These are phyloP conservation scores for Ochromonas danica DNA, from an alignment of 108 stramenopile species.

Conservation along the genomic window DNA sequence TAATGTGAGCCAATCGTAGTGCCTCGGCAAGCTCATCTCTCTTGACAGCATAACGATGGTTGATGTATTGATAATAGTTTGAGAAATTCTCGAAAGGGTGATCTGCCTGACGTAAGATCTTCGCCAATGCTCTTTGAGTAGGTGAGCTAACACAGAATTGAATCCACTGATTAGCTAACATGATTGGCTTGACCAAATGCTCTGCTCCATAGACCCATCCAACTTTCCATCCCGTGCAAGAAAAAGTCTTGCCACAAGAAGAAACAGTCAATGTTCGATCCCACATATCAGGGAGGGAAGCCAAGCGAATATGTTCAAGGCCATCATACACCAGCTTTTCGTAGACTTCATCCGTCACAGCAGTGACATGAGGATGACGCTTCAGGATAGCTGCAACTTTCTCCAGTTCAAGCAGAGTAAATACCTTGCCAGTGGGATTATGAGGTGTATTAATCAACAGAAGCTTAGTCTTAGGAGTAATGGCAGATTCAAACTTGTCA, in stretches of 20 bases:
- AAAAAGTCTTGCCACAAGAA: slow-evolving; percentile 97
- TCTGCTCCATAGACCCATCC: slow-evolving; percentile 91
- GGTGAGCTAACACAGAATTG: slow-evolving; percentile 94
- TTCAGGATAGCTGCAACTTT: slow-evolving; percentile 70
- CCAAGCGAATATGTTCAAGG: slow-evolving; percentile 72
- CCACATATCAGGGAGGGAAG: slow-evolving; percentile 80
- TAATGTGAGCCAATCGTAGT: slow-evolving; percentile 65
- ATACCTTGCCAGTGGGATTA: slow-evolving; percentile 91
- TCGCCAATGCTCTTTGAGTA: slow-evolving; percentile 82
- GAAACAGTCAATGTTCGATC: slow-evolving; percentile 86
- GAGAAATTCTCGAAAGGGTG: slow-evolving; percentile 72
- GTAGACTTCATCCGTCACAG: slow-evolving; percentile 97
- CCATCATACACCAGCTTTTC: slow-evolving; percentile 89
- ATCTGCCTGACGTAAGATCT: slow-evolving; percentile 72
- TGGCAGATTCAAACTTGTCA: slow-evolving; percentile 62
- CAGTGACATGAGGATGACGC: slow-evolving; percentile 66
- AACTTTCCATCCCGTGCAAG: slow-evolving; percentile 98
- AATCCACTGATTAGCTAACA: slow-evolving; percentile 78
- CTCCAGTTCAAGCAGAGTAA: slow-evolving; percentile 75
- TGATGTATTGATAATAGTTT: slow-evolving; percentile 67
- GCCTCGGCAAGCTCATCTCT: slow-evolving; percentile 71
- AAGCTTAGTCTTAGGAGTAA: slow-evolving; percentile 79
- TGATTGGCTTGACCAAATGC: slow-evolving; percentile 66
- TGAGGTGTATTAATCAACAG: slow-evolving; percentile 92
- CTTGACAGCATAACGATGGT: slow-evolving; percentile 73